phyloP scores from a whole-genome alignment of 148 eudicot species.

The Dysphania ambrosioides region DNA sequence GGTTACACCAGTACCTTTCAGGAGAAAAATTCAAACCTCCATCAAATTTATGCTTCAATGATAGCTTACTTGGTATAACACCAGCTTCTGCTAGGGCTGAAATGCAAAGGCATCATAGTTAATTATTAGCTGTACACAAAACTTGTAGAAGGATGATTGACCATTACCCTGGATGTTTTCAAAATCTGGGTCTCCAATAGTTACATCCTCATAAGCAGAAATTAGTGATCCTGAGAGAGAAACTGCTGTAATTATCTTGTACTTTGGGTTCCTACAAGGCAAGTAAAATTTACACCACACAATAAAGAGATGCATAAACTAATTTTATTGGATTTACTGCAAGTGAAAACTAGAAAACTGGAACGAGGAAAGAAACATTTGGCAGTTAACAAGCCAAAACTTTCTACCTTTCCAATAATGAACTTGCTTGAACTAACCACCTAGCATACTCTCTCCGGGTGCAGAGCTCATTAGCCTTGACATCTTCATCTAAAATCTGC shows the following conservation, averaged over 20 bases:
- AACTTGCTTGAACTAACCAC: slow-evolving; percentile 69
- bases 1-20: slow-evolving; percentile 54
- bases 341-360: slow-evolving; percentile 2
- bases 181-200: slow-evolving; percentile 68
- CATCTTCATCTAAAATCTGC: slow-evolving; percentile 87
- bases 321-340: background rate
- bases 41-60: slow-evolving; percentile 28
- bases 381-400: background rate
- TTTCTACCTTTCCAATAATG: slow-evolving; percentile 82
- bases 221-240: slow-evolving; percentile 63
- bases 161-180: slow-evolving; percentile 66
- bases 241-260: slow-evolving; percentile 48
- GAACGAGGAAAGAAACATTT: background rate
- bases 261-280: slow-evolving; percentile 60
- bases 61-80: slow-evolving; percentile 63
- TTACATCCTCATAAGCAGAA: slow-evolving; percentile 73
- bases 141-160: slow-evolving; percentile 6
- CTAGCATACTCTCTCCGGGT: slow-evolving; percentile 90
- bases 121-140: background rate
- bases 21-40: slow-evolving; percentile 52
- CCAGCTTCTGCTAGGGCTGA: slow-evolving; percentile 93
- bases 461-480: slow-evolving; percentile 69
- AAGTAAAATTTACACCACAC: slow-evolving; percentile 3
- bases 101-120: slow-evolving; percentile 21
- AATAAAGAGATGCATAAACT: background rate